Evolutionary conservation across 495 filamentous ascomycete species (phyloP), one percentile per base, ranked within the genome.

Genomic region (Bacidia rubella): DNA sequence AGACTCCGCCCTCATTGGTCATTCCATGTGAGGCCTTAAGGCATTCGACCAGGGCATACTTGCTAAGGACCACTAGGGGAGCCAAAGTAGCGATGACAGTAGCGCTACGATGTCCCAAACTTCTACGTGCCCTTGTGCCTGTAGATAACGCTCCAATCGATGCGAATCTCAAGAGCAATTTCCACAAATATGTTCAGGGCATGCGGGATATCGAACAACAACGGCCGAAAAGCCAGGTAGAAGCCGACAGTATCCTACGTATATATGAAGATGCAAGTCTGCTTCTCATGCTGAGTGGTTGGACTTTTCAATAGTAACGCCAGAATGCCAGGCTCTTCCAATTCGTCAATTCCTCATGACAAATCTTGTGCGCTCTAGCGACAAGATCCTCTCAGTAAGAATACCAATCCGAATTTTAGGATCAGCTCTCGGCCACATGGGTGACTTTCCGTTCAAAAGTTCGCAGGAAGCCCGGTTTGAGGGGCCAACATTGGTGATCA

Each of bases 61-160:
- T 29, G 52, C 54, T 61, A 45, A 58, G 7, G 7, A 35, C 15
- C 29, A 23, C 24, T 11, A 89, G 86, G 86, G 93, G 93, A 48
- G 92, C 92, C 35, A 98, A 98, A 74, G 80, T 83, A 2, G 90
- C 87, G 49, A 95, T 97, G 90, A 75, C 85, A 0, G 74, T 97
- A 29, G 85, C 88, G 26, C 77, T 98, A 15, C 71, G 74, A 24
- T 67, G 75, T 0, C 85, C 87, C 0, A 64, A 76, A 11, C 69
- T 81, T 0, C 71, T 95, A 32, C 72, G 72, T 1, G 76, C 78
- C 57, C 62, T 98, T 23, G 74, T 98, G 19, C 71, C 87, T 3
- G 88, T 97, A 3, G 92, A 98, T 71, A 98, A 98, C 62, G 88
- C 90, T 4, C 92, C 92, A 2, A 70, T 92, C 19, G 88, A 90